phyloP scores from a whole-genome alignment of 768 basidiomycete species.

The Lactarius indigo region DNA sequence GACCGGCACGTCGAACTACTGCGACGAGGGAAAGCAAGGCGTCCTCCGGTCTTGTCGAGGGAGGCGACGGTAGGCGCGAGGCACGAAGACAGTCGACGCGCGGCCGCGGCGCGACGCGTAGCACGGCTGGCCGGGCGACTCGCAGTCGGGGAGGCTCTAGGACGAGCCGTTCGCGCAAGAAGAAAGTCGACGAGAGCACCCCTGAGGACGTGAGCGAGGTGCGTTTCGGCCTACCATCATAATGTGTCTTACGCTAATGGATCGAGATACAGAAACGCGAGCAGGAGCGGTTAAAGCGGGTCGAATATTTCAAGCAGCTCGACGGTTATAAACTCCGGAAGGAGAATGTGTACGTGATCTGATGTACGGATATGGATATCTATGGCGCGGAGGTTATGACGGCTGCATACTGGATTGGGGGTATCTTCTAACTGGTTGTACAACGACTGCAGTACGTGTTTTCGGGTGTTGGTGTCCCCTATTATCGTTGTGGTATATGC shows the following conservation, averaged over 20 bases:
- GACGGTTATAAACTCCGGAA: constrained; percentile 22
- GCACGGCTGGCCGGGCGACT: not conserved
- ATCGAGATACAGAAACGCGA: constrained; percentile 16
- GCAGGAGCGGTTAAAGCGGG: constrained; percentile 19
- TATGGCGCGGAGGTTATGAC: not conserved
- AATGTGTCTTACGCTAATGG: not conserved
- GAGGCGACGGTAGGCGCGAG: not conserved
- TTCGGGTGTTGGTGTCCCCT: not conserved
- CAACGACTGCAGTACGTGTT: not conserved
- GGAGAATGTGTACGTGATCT: constrained; percentile 27
- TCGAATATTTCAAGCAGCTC: constrained; percentile 27
- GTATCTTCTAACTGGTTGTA: not conserved
- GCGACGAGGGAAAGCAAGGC: constrained; percentile 3
- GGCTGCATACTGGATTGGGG: not conserved
- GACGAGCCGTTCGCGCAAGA: constrained; percentile 14
- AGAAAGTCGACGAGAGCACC: constrained; percentile 25
- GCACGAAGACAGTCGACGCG: not conserved
- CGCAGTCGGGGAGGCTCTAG: constrained; percentile 1
- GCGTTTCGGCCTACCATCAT: not conserved
- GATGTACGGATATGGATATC: constrained; percentile 14
- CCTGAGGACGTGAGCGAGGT: constrained; percentile 27
- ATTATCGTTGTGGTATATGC: not conserved
- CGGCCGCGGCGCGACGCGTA: not conserved
- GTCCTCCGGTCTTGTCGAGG: not conserved
- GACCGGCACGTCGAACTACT: not conserved